Percentiles rank a stretch among this genome's conserved stretches.
Conservation (phyloP, 805 yeast genomes). For the Brettanomyces custersianus region DNA sequence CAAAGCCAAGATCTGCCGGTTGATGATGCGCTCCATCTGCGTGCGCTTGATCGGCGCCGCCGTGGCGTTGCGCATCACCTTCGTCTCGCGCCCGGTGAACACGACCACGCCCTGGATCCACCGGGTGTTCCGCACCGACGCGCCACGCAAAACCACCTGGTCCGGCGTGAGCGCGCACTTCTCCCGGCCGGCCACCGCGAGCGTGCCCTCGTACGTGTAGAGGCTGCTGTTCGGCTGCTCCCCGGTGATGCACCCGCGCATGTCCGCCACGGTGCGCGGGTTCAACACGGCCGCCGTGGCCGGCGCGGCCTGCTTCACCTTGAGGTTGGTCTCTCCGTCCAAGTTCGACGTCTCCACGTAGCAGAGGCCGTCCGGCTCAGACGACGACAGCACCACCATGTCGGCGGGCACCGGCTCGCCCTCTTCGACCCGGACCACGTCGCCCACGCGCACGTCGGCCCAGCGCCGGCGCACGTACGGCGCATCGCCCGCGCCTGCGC, state of each 20-base stretch:
- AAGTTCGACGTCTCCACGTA: conserved; percentile 95
- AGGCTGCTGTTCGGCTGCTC: conserved; percentile 93
- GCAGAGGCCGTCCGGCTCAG: conserved; percentile 97
- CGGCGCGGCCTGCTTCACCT: conserved; percentile 78
- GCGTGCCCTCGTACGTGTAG: conserved; percentile 91
- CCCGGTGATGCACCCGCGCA: conserved; percentile 54
- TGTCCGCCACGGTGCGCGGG: neutral
- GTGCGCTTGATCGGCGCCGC: conserved; percentile 97
- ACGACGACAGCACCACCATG: conserved; percentile 71
- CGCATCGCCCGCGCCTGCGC: conserved; percentile 46
- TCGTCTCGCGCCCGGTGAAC: conserved; percentile 97
- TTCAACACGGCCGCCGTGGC: conserved; percentile 29
- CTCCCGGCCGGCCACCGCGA: conserved; percentile 45
- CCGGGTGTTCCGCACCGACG: conserved; percentile 85
- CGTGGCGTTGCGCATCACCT: conserved; percentile 96
- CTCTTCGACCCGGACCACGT: conserved; percentile 71
- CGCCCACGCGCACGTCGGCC: conserved; percentile 88
- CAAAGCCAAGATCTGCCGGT: conserved; percentile 81
- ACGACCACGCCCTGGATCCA: conserved; percentile 93
- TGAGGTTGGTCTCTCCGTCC: conserved; percentile 96
- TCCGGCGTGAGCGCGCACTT: conserved; percentile 77
- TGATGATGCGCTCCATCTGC: conserved; percentile 92
- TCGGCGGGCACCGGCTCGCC: conserved; percentile 96
- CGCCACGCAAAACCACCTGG: conserved; percentile 89
- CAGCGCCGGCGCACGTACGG: conserved; percentile 61